phyloP scores from a whole-genome alignment of 257 asterid species.

The Euphrasia confusa region DNA sequence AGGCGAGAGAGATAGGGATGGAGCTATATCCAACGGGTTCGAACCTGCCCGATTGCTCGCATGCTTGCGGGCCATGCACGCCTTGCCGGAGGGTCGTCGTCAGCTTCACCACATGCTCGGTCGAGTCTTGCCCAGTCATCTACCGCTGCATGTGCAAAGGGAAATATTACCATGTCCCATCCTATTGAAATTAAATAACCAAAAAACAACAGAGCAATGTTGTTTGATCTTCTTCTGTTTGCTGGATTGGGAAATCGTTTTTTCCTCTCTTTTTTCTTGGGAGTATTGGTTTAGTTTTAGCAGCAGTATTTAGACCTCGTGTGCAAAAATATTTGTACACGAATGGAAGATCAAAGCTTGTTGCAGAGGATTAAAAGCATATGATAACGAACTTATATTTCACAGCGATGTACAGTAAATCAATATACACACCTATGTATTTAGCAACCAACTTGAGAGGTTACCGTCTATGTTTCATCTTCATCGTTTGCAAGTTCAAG shows the following conservation, averaged over 20 bases:
- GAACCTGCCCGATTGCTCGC: slow-evolving; percentile 81
- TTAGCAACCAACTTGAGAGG: not conserved
- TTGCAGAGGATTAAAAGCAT: not conserved
- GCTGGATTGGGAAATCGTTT: slow-evolving; percentile 2
- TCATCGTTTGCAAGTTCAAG: slow-evolving; percentile 81
- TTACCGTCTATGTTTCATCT: slow-evolving; percentile 33
- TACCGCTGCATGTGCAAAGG: slow-evolving; percentile 94
- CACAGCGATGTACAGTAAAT: slow-evolving; percentile 1
- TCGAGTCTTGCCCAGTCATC: slow-evolving; percentile 88
- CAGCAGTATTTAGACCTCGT: not conserved
- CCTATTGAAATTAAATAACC: slow-evolving; percentile 39
- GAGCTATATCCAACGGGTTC: slow-evolving; percentile 87
- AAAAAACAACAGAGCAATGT: not conserved
- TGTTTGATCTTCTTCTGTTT: slow-evolving; percentile 5
- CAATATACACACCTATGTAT: not conserved
- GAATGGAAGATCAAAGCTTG: too few species aligned
- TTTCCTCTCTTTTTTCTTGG: not conserved
- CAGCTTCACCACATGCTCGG: slow-evolving; percentile 67
- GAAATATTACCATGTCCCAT: slow-evolving; percentile 84
- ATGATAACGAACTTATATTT: not conserved
- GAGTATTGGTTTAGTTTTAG: not conserved
- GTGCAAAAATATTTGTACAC: too few species aligned
- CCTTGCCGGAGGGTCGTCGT: slow-evolving; percentile 91
- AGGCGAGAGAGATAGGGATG: slow-evolving; percentile 61
- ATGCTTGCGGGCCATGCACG: slow-evolving; percentile 81